Conservation (phyloP, 2,329 filamentous ascomycete genomes). For the Fusarium pseudonygamai region DNA sequence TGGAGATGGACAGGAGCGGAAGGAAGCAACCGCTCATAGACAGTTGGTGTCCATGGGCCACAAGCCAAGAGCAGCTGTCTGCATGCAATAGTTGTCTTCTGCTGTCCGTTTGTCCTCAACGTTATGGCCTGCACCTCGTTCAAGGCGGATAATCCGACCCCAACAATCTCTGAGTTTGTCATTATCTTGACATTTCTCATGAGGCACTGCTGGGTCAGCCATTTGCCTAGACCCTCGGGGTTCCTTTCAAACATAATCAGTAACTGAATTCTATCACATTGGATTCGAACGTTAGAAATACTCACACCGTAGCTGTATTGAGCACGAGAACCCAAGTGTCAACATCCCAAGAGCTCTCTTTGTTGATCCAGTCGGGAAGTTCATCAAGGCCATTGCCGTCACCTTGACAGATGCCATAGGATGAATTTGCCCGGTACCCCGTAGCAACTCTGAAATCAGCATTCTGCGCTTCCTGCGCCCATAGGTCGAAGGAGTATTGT, state of each 20-base stretch:
- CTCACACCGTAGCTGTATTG: background rate
- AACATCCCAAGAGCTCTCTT: background rate
- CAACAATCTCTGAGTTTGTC: background rate
- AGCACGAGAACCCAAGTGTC: background rate
- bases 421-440: background rate
- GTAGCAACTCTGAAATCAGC: background rate
- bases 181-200: background rate
- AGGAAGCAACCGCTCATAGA: accelerated
- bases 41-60: background rate
- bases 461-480: background rate
- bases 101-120: accelerated
- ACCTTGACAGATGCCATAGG: background rate
- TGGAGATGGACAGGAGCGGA: background rate
- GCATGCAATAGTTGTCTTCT: accelerated
- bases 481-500: background rate
- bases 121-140: background rate
- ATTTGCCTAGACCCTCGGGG: background rate
- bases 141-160: accelerated
- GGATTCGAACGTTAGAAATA: accelerated
- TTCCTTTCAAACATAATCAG: background rate
- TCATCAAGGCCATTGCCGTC: background rate
- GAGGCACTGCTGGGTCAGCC: background rate
- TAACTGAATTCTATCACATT: background rate
- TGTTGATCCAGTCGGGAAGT: background rate
- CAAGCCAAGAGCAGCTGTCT: background rate